phyloP scores from a whole-genome alignment of 2,329 filamentous ascomycete species.

The Reticulascus tulasneorum region DNA sequence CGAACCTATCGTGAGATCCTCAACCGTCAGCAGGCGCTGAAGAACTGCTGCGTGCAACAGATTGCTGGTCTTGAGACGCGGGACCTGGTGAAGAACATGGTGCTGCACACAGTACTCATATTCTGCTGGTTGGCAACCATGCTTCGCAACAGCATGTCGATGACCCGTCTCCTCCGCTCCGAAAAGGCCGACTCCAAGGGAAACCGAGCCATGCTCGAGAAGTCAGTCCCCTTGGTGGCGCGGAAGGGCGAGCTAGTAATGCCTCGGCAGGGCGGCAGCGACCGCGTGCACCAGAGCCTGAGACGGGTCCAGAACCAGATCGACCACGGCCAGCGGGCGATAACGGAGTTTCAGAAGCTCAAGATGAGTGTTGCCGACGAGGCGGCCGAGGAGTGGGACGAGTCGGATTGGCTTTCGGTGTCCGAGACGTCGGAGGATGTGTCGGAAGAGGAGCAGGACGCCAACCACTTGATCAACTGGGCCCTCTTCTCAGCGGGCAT shows the following conservation, averaged over 20 bases:
- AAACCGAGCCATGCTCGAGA: background rate
- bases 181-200: constrained; percentile 1
- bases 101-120: constrained; percentile 6
- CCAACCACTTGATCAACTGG: constrained; percentile 4
- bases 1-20: constrained; percentile 13
- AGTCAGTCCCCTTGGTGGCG: constrained; percentile 2
- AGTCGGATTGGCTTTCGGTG: constrained; percentile 6
- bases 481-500: constrained; percentile 8
- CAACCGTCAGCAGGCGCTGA: constrained; percentile 12
- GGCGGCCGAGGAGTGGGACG: background rate
- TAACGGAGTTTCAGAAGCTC: constrained; percentile 6
- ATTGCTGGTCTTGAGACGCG: constrained; percentile 1
- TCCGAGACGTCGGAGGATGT: constrained; percentile 8
- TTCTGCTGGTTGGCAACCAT: constrained; percentile 9
- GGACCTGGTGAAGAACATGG: constrained; percentile 7
- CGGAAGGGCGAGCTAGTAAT: constrained; percentile 4
- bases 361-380: constrained; percentile 2
- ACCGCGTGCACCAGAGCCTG: constrained; percentile 1
- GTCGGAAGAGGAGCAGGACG: background rate
- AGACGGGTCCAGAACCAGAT: constrained; percentile 6
- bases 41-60: constrained; percentile 8
- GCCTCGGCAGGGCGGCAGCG: too few relatives aligned
- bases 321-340: constrained; percentile 4
- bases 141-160: constrained; percentile 1
- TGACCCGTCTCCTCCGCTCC: constrained; percentile 4